Conservation (phyloP, 768 basidiomycete species). For the Leccinum ochraceum region DNA sequence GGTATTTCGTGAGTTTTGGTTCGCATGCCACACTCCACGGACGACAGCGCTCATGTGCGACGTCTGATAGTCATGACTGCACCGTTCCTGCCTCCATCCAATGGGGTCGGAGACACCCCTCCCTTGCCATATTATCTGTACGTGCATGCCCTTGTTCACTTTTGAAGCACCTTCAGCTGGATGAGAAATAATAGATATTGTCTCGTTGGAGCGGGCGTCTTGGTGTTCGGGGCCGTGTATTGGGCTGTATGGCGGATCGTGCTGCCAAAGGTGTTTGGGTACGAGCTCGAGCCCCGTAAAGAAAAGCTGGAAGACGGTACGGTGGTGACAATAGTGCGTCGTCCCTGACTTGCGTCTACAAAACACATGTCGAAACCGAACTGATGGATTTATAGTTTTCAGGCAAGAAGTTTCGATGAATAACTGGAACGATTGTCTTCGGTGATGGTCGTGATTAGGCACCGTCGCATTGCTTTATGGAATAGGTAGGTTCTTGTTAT, state of each 20-base stretch:
- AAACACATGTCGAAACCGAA: background rate
- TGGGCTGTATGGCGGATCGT: conserved; percentile 57
- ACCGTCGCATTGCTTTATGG: background rate
- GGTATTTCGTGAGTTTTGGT: conserved; percentile 44
- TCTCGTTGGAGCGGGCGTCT: conserved; percentile 51
- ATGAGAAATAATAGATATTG: conserved; percentile 42
- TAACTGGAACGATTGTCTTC: background rate
- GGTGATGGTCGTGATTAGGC: background rate
- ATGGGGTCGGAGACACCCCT: conserved; percentile 58
- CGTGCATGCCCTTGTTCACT: background rate
- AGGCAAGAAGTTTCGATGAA: background rate
- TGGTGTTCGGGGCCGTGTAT: conserved; percentile 48
- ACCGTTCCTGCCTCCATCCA: conserved; percentile 56
- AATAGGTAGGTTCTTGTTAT: background rate
- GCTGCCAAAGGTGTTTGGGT: conserved; percentile 50
- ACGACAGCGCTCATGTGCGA: background rate
- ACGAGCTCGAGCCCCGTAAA: conserved; percentile 49
- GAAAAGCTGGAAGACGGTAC: conserved; percentile 53
- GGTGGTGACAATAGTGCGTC: conserved; percentile 50
- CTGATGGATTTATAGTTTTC: background rate
- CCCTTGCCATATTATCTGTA: conserved; percentile 60
- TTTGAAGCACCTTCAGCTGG: conserved; percentile 37
- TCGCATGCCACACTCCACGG: conserved; percentile 6
- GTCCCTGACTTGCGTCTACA: conserved; percentile 15
- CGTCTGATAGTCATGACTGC: conserved; percentile 47